Conservation (phyloP, 2,329 filamentous ascomycete species). For the Monosporascus sp. region DNA sequence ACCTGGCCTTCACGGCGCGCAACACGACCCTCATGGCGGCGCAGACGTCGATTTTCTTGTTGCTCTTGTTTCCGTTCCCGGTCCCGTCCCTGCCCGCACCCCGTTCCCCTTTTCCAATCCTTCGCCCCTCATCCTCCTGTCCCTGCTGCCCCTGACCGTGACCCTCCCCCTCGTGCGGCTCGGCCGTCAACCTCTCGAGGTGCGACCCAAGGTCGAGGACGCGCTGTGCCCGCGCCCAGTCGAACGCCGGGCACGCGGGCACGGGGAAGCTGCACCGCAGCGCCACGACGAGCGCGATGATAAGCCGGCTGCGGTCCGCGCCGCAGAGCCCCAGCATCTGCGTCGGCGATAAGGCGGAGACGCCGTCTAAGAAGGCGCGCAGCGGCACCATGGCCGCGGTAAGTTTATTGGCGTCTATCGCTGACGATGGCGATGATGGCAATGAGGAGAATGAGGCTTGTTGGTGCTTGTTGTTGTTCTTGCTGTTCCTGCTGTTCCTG, state of each 20-base stretch:
- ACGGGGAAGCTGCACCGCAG: slow-evolving; percentile 43
- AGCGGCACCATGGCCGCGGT: slow-evolving; percentile 16
- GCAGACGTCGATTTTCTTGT: slow-evolving; percentile 34
- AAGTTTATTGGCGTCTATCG: slow-evolving; percentile 13
- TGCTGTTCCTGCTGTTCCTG: not conserved
- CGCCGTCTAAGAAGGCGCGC: slow-evolving; percentile 27
- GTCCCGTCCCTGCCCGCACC: not conserved
- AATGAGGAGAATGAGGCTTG: slow-evolving; percentile 11
- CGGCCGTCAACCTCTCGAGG: slow-evolving; percentile 29
- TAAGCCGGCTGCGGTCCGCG: slow-evolving; percentile 38
- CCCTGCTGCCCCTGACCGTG: slow-evolving; percentile 1
- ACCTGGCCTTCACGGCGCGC: slow-evolving; percentile 40
- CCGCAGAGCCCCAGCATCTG: slow-evolving; percentile 32
- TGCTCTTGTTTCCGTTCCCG: slow-evolving; percentile 7
- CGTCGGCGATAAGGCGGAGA: slow-evolving; percentile 15
- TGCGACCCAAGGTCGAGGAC: slow-evolving; percentile 35
- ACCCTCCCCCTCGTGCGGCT: slow-evolving; percentile 5
- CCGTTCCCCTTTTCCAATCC: slow-evolving; percentile 2
- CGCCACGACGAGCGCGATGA: slow-evolving; percentile 35
- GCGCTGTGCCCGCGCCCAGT: slow-evolving; percentile 32
- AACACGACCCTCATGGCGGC: slow-evolving; percentile 42
- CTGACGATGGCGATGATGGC: slow-evolving; percentile 9
- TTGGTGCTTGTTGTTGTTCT: slow-evolving; percentile 5
- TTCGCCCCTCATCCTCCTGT: not conserved
- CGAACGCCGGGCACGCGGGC: slow-evolving; percentile 29